Evolutionary conservation across 31 red algal genomes (phyloP), one percentile per base, ranked within the genome.

Genomic region (Odonthalia washingtoniensis): DNA sequence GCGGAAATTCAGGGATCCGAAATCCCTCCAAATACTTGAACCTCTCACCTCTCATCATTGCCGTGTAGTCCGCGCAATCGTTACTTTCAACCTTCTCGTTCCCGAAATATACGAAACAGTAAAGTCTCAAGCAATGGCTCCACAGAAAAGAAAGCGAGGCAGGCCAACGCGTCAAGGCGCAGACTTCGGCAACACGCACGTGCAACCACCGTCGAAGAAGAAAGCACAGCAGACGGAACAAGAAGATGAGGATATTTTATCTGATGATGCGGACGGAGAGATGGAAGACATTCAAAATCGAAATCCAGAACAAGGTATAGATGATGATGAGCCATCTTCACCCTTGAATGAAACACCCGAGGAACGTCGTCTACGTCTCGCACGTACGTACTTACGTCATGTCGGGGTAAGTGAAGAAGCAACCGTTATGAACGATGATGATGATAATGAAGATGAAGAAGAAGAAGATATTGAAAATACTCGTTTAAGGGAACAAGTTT

Each of bases 341-440:
- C 74, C 72, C 52, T 49, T 60, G 28, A 72, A 89, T 72, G 92
- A 94, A 70, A 95, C 93, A 12, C 74, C 82, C 26, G 93, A 89
- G 62, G 75, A 90, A 70, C 86, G 75, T 65, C 73, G 93, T 33
- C 81, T 89, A 69, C 93, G 87, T 28, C 43, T 90, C 27, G 93
- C 93, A 32, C 75, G 82, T 33, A 70, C 60, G 12, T 95, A 95
- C 65, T 53, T 95, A 30, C 86, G 87, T 1, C 86, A 84, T 41
- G 77, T 95, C 27, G 93, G 93, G 34, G 73, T 95, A 3, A 70
- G 57, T 49, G 82, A 88, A 65, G 85, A 94, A 63, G 91, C 85
- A 40, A 70, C 72, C 33, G 80, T 75, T 60, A 77, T 53, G 1
- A 79, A 44, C 36, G 88, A 42, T 3, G 88, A 68, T 24, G 70